Base-by-base conservation (phyloP, 306 rosid species). In the Sindora glabra region DNA sequence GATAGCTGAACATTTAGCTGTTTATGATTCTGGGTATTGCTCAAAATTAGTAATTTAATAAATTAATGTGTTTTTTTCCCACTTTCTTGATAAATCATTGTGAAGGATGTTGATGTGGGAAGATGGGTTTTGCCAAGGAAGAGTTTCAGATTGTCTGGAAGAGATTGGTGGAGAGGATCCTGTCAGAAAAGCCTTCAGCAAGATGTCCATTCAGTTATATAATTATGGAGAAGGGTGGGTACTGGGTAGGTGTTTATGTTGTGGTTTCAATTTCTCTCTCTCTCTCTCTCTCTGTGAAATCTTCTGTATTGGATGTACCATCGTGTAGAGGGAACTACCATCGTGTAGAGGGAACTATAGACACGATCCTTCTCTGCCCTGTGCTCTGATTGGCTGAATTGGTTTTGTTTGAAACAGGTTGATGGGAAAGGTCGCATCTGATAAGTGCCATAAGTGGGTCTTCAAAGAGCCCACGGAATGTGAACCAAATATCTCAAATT, bases 211-310 rank as follows among this genome's bases (percentile, higher is more conserved):
- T 84, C 99, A 94, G 74, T 64, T 94, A 67, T 94, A 94, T 89
- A 94, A 94, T 82, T 94, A 94, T 77, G 99, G 99, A 89, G 99
- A 94, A 89, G 99, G 99, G 99, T 94, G 97, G 97, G 99, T 94
- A 82, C 94, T 90, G 84, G 94, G 99, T 94, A 94, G 84, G 97
- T 83, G 78, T 77, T 77, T 65, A 4, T 62, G 57, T 67, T 68
- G 47, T 65, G 68, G 29, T 54, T 74, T 34, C 34, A 10, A 15
- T 58, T n/a, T 29, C 34, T 29, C 34, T 27, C 6, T 27, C 32
- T 27, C 32, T 27, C 32, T 3, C 32, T 29, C 34, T 29, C 34
- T 29, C 25, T 21, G 38, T 39, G 32, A 38, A 58, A 59, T 47
- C 52, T 52, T 57, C 23, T 18, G 46, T 32, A 17, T 62, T 41